Conservation (phyloP, 2,329 filamentous ascomycete genomes). For the Monilinia polystroma region DNA sequence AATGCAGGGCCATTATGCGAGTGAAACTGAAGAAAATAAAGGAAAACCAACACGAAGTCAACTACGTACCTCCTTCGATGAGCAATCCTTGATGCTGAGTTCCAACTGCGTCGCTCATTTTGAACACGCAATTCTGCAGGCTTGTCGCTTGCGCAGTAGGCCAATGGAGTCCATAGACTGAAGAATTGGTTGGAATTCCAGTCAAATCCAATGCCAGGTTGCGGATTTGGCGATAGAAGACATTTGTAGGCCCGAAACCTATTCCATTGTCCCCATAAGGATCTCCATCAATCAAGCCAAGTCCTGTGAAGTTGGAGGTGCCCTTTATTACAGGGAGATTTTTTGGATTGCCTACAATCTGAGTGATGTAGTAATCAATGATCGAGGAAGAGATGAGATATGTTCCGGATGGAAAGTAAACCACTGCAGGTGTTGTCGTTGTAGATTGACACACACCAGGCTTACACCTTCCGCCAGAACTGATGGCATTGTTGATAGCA, state of each 20-base stretch:
- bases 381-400: constrained; percentile 35
- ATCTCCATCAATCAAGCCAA: constrained; percentile 78
- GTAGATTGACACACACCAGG: constrained; percentile 49
- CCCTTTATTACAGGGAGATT: constrained; percentile 71
- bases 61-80: constrained; percentile 50
- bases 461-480: constrained; percentile 38
- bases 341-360: constrained; percentile 37
- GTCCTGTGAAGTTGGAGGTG: constrained; percentile 66
- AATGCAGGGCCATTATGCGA: neutral
- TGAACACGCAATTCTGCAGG: constrained; percentile 61
- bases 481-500: constrained; percentile 67
- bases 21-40: neutral
- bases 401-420: constrained; percentile 37
- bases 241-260: constrained; percentile 72
- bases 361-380: constrained; percentile 33
- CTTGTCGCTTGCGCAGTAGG: constrained; percentile 56
- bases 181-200: constrained; percentile 30
- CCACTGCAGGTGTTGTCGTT: constrained; percentile 48
- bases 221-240: constrained; percentile 64
- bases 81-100: constrained; percentile 58
- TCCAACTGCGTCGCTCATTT: constrained; percentile 49
- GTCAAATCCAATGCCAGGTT: constrained; percentile 64
- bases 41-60: neutral
- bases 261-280: constrained; percentile 71
- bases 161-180: constrained; percentile 50